Evolutionary conservation across 306 rosid genomes (phyloP), one percentile per base, ranked within the genome.

Genomic region (Corylus heterophylla): DNA sequence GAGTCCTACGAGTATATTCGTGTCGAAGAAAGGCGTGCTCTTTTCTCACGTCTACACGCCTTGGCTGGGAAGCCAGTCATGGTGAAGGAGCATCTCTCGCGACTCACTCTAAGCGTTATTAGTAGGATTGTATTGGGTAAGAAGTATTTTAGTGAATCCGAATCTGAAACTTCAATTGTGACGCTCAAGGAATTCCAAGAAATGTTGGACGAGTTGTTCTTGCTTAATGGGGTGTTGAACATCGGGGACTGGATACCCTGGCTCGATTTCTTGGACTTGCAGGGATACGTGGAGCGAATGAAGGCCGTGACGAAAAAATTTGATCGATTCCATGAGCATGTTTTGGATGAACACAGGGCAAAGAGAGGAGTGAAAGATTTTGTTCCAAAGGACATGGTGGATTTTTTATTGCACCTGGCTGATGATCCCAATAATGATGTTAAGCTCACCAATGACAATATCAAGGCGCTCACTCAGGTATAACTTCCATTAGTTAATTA

Each of bases 231-330:
- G 78, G 87, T 84, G 47, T 59, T 87, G 20, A 85, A 87, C 35
- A 51, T 83, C 0, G 89, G 89, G 31, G 88, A 83, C 69, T 86
- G 84, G 86, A 68, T 85, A 17, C 90, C 82, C 3, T 78, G 87
- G 84, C 78, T 85, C 3, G 69, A 66, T 14, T 78, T 77, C 76
- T 71, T 85, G 17, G 86, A 86, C 78, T 48, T 83, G 83, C 87
- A 85, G 54, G 84, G 90, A 0, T 83, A 74, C 54, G 80, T 77
- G 9, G 80, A 71, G 74, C 22, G 87, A 25, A 85, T 87, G 90
- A 87, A 85, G 78, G 85, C 63, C 55, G 62, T 87, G 47, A 78
- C 12, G 25, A 80, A 82, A 47, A 82, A 39, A 16, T 75, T 80
- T 2, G 82, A 85, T 39, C 59, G 51, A 56, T 82, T 87, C 55